phyloP scores from a whole-genome alignment of 2,329 filamentous ascomycete species.

The Aspergillus quadrilineatus region DNA sequence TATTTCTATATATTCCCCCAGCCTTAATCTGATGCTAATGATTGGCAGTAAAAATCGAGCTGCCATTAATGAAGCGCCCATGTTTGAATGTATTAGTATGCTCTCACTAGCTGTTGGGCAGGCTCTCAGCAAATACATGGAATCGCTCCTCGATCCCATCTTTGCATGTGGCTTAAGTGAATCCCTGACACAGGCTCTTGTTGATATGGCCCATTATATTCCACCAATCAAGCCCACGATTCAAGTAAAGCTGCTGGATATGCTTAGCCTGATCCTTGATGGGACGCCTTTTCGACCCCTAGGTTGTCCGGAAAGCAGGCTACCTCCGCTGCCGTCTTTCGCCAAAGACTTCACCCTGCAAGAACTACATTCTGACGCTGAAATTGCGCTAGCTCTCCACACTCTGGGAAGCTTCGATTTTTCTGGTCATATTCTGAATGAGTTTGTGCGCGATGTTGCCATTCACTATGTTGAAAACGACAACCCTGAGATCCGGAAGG shows the following conservation, averaged over 20 bases:
- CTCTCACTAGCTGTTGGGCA: constrained; percentile 93
- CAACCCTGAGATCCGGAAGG: constrained; percentile 87
- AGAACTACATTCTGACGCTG: constrained; percentile 77
- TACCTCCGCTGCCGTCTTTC: constrained; percentile 76
- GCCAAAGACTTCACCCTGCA: constrained; percentile 83
- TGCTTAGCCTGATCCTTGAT: constrained; percentile 90
- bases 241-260: constrained; percentile 88
- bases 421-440: constrained; percentile 83
- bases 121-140: constrained; percentile 97
- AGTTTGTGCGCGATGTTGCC: constrained; percentile 96
- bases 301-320: constrained; percentile 84
- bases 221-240: constrained; percentile 90
- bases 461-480: constrained; percentile 98
- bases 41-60: constrained; percentile 54
- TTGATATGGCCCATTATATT: constrained; percentile 99
- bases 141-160: constrained; percentile 89
- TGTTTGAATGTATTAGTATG: constrained; percentile 97
- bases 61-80: constrained; percentile 65
- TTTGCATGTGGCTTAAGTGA: constrained; percentile 94
- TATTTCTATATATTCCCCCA: not conserved
- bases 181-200: constrained; percentile 88
- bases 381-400: constrained; percentile 89
- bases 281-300: constrained; percentile 89
- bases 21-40: constrained; percentile 25
- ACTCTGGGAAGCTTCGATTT: constrained; percentile 99